Conservation (phyloP, 2,329 filamentous ascomycete genomes). For the Ceratocystis harringtonii region DNA sequence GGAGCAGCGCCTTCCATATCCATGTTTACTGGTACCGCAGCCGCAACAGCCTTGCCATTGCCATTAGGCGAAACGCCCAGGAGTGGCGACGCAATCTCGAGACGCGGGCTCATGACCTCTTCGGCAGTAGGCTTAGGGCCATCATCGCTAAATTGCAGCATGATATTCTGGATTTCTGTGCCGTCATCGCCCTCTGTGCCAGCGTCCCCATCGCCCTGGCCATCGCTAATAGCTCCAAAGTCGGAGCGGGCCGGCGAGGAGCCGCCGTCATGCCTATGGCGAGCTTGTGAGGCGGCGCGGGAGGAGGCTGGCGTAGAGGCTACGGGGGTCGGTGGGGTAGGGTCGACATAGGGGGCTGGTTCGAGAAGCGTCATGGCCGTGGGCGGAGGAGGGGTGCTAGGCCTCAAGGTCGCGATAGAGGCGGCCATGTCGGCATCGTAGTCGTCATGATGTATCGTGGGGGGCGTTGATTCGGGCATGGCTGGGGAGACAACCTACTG, state of each 20-base stretch:
- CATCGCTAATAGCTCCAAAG: conserved; percentile 29
- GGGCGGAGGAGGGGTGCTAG: conserved; percentile 26
- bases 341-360: conserved; percentile 38
- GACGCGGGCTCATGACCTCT: conserved; percentile 80
- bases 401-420: conserved; percentile 36
- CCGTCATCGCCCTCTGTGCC: conserved; percentile 50
- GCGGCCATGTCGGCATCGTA: conserved; percentile 18
- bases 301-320: conserved; percentile 45
- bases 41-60: not conserved
- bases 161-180: conserved; percentile 90
- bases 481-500: conserved; percentile 1
- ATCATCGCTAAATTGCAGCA: conserved; percentile 81
- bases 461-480: conserved; percentile 1
- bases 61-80: conserved; percentile 36
- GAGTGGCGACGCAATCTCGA: conserved; percentile 70
- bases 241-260: conserved; percentile 41
- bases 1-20: not conserved
- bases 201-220: conserved; percentile 39
- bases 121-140: conserved; percentile 56
- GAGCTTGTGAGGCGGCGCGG: conserved; percentile 40
- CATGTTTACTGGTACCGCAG: not conserved
- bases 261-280: conserved; percentile 23
- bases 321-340: conserved; percentile 41
- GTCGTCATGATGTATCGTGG: conserved; percentile 3
- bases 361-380: conserved; percentile 34